Conservation (phyloP, 441 rosid genomes). For the Eutrema salsugineum region DNA sequence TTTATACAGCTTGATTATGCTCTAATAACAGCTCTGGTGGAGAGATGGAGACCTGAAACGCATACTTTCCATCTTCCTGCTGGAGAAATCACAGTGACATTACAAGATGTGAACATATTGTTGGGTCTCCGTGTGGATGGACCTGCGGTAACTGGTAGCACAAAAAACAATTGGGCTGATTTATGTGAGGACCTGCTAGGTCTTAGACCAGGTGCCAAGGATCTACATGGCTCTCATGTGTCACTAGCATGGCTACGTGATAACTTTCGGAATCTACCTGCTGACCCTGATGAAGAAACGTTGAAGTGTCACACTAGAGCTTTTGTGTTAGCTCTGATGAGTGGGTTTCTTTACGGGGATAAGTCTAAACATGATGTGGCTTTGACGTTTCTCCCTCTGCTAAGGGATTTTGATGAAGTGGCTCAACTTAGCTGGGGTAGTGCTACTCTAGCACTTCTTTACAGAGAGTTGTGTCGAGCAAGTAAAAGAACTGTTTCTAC, state of each 20-base stretch:
- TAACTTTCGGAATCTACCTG: conserved; percentile 30
- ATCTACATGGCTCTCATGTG: conserved; percentile 36
- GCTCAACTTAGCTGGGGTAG: conserved; percentile 36
- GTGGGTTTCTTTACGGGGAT: conserved; percentile 37
- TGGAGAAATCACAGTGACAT: conserved; percentile 34
- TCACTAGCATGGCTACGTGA: conserved; percentile 37
- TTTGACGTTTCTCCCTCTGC: conserved; percentile 34
- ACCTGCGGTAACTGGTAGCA: conserved; percentile 34
- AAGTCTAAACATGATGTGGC: conserved; percentile 38
- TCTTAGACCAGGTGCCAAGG: conserved; percentile 33
- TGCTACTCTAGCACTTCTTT: conserved; percentile 36
- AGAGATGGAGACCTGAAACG: conserved; percentile 41
- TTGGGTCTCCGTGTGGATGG: conserved; percentile 39
- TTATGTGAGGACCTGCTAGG: conserved; percentile 33
- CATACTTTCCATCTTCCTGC: conserved; percentile 40
- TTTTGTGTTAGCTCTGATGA: conserved; percentile 36
- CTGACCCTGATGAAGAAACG: conserved; percentile 28
- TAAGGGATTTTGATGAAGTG: conserved; percentile 30
- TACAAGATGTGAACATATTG: conserved; percentile 31
- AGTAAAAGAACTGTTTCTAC: conserved; percentile 37
- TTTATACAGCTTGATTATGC: conserved; percentile 36
- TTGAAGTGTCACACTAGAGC: conserved; percentile 34
- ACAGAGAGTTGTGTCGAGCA: conserved; percentile 37
- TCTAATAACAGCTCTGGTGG: conserved; percentile 36
- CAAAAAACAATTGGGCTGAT: conserved; percentile 36